Evolutionary conservation across 116 monocot genomes (phyloP), one percentile per base, ranked within the genome.

Genomic region (Phalaenopsis hybrid): DNA sequence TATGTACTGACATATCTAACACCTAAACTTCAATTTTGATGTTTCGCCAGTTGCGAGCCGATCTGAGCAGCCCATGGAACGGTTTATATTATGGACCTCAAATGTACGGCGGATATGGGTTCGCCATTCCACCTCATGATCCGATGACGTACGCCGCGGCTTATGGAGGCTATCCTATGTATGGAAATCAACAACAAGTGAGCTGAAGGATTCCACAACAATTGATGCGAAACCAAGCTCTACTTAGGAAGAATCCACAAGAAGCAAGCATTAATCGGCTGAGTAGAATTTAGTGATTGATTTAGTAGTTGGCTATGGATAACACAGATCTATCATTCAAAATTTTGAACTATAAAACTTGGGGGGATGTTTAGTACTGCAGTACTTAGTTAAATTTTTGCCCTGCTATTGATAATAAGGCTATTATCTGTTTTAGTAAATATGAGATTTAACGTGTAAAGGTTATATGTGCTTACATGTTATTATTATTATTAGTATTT

Each of bases 161-260:
- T 6, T 96, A 96, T 81, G 92, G 92, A 5, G 80, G 86, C 44
- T 93, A 96, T 85, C 82, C 91, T 8, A 81, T 91, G 59, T 89
- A 93, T 51, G 91, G 89, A 4, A 93, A 84, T 86, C 93, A 93
- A 68, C 95, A 95, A 78, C 93, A 91, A 85, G 96, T 96, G 84
- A 96, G 88, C 88, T 96, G 85, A 82, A 68, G 4, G 6, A n/a
- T 5, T 20, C 20, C 13, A 7, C 70, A 70, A 18, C 12, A 73
- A 34, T 15, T 73, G 43, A 73, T 37, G 13, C 41, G 37, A 11
- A 75, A 44, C 8, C 4, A 18, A 50, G 8, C 12, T 77, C 51
- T 77, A 51, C 28, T 51, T 28, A 12, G 2, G 77, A 77, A 31
- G 51, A 51, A 16, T 75, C 12, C 75, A 46, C 34, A 48, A 28